Evolutionary conservation across 192 early-diverging fungal species (phyloP).

Genomic region (Mortierella hygrophila): DNA sequence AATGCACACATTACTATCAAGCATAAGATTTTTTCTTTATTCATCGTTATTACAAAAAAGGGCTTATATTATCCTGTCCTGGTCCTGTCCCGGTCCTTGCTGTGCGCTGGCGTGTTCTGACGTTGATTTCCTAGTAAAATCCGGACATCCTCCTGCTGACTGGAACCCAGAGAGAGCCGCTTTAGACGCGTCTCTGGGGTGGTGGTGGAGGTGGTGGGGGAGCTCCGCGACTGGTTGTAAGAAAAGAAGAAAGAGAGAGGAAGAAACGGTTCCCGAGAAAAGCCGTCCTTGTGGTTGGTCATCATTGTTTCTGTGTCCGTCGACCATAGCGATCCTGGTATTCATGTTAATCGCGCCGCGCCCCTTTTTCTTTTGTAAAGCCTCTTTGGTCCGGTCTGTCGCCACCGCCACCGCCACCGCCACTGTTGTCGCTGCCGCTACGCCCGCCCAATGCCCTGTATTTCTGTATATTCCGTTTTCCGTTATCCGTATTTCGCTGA

Average conservation of each 20-base stretch:
- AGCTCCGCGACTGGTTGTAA: conserved; percentile 37
- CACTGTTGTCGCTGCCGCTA: background rate
- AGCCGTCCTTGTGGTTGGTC: conserved; percentile 55
- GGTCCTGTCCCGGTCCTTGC: conserved; percentile 4
- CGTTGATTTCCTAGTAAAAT: background rate
- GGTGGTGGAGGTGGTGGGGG: conserved; percentile 58
- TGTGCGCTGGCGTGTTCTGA: conserved; percentile 1
- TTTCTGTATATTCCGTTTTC: background rate
- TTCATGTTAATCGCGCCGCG: background rate
- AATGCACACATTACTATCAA: too few relatives aligned
- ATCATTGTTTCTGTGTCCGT: conserved; percentile 31
- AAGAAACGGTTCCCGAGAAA: conserved; percentile 55
- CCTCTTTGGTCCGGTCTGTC: background rate
- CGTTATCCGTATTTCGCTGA: background rate
- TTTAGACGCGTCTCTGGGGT: conserved; percentile 56
- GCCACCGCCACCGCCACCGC: conserved; percentile 3
- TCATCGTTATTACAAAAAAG: background rate
- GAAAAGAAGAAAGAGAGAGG: conserved; percentile 26
- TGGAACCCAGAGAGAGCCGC: background rate
- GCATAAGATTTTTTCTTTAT: background rate
- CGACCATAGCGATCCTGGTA: conserved; percentile 4
- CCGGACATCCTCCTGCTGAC: conserved; percentile 2
- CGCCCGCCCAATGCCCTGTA: background rate
- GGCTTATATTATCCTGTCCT: background rate
- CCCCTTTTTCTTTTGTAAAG: background rate